Percentiles rank a stretch among this genome's conserved stretches.
phyloP scores from a whole-genome alignment of 371 early-diverging fungal species.

The Choanephora cucurbitarum region DNA sequence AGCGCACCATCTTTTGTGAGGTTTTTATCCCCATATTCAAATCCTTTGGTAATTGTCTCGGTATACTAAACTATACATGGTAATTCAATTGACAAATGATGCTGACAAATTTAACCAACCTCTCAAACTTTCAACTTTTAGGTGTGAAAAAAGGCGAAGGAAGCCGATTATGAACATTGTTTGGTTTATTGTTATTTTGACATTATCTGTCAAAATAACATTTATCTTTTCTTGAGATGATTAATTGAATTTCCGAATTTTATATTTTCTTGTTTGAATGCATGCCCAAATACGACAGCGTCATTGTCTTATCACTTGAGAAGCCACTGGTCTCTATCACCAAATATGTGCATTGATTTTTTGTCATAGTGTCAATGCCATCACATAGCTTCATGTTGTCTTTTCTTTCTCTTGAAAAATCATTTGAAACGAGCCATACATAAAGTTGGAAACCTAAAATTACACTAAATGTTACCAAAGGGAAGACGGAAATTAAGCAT shows the following conservation, averaged over 20 bases:
- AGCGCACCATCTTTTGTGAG: slow-evolving; percentile 22
- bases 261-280: too few relatives aligned
- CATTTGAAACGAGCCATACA: slow-evolving; percentile 13
- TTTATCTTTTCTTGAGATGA: too few relatives aligned
- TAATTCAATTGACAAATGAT: slow-evolving; percentile 6
- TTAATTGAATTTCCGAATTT: too few relatives aligned
- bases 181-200: too few relatives aligned
- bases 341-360: too few relatives aligned
- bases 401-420: slow-evolving; percentile 11
- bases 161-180: slow-evolving; percentile 13
- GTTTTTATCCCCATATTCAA: slow-evolving; percentile 25
- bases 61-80: slow-evolving; percentile 14
- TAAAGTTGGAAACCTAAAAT: too few relatives aligned
- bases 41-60: slow-evolving; percentile 16
- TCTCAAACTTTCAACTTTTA: slow-evolving; percentile 7
- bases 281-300: too few relatives aligned
- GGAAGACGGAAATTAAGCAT: too few relatives aligned
- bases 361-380: not conserved
- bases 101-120: slow-evolving; percentile 5
- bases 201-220: too few relatives aligned
- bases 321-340: too few relatives aligned
- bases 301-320: too few relatives aligned
- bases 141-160: slow-evolving; percentile 25
- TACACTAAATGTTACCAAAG: too few relatives aligned
- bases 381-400: slow-evolving; percentile 5